phyloP scores from a whole-genome alignment of 345 rosid species.

The Citrus glauca region DNA sequence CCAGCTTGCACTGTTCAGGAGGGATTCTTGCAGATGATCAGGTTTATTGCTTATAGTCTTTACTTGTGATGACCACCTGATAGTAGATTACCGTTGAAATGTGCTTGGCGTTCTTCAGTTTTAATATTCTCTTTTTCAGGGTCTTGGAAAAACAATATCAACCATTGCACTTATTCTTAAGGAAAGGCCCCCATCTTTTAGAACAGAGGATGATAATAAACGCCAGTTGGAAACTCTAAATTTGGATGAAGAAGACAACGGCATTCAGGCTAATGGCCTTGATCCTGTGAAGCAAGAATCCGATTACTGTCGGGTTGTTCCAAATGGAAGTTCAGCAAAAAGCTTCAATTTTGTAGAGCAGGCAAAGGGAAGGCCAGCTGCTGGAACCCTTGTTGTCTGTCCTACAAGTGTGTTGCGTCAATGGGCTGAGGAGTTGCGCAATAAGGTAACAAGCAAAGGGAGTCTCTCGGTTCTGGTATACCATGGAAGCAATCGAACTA shows the following conservation, averaged over 20 bases:
- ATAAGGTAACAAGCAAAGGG: slow-evolving; percentile 68
- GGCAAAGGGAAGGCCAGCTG: slow-evolving; percentile 75
- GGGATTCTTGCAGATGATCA: slow-evolving; percentile 99
- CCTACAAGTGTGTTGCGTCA: slow-evolving; percentile 96
- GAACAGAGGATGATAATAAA: slow-evolving; percentile 30
- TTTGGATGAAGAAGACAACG: slow-evolving; percentile 69
- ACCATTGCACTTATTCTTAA: slow-evolving; percentile 92
- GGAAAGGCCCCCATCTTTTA: slow-evolving; percentile 59
- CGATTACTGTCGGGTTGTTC: slow-evolving; percentile 20
- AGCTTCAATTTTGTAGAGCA: slow-evolving; percentile 24
- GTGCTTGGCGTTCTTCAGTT: background rate
- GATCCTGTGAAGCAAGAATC: slow-evolving; percentile 25
- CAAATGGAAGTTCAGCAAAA: slow-evolving; percentile 18
- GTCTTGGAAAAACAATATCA: slow-evolving; percentile 90
- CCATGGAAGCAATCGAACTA: slow-evolving; percentile 89
- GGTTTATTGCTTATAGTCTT: slow-evolving; percentile 34
- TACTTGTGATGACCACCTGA: slow-evolving; percentile 8
- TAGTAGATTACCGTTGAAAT: background rate
- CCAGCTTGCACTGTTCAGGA: slow-evolving; percentile 63
- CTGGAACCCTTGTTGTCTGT: slow-evolving; percentile 96
- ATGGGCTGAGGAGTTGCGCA: slow-evolving; percentile 83
- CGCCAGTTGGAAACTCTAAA: slow-evolving; percentile 53
- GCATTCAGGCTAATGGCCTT: slow-evolving; percentile 27
- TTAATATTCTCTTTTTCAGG: slow-evolving; percentile 46
- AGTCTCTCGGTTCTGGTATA: slow-evolving; percentile 77